Percentiles rank a stretch among this genome's conserved stretches.
These are phyloP conservation scores for Globisporangium ultimum DNA, from an alignment of 352 stramenopile genomes.

Conservation along the genomic window DNA sequence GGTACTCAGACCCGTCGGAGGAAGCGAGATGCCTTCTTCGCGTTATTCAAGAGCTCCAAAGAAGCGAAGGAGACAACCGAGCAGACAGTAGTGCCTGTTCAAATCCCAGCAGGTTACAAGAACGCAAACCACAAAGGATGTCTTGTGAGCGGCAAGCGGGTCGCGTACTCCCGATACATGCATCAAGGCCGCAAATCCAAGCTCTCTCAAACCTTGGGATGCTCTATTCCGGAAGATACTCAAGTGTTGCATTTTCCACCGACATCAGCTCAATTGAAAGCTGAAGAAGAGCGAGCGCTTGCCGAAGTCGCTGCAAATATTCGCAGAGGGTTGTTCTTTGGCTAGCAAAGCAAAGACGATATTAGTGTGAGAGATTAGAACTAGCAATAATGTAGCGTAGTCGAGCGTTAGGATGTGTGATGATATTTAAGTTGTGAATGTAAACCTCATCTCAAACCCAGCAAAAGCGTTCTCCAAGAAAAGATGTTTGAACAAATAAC, in stretches of 20 bases:
- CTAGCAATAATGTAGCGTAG: too few relatives aligned
- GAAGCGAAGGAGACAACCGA: background rate
- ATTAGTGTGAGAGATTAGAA: too few relatives aligned
- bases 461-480: too few relatives aligned
- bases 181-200: conserved; percentile 6
- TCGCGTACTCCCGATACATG: conserved; percentile 12
- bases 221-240: conserved; percentile 9
- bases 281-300: background rate
- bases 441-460: too few relatives aligned
- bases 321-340: too few relatives aligned
- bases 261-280: conserved; percentile 1
- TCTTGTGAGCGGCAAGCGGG: conserved; percentile 12
- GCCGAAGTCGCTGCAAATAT: background rate
- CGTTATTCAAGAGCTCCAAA: conserved; percentile 12
- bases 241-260: conserved; percentile 7
- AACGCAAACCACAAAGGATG: conserved; percentile 9
- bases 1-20: conserved; percentile 2
- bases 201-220: conserved; percentile 1
- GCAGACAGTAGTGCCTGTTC: background rate
- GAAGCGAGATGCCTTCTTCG: conserved; percentile 15
- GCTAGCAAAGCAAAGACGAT: too few relatives aligned
- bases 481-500: too few relatives aligned
- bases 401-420: too few relatives aligned
- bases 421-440: too few relatives aligned
- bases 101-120: conserved; percentile 10